Evolutionary conservation across 345 rosid species (phyloP).

Genomic region (Psidium friedrichsthalianum): DNA sequence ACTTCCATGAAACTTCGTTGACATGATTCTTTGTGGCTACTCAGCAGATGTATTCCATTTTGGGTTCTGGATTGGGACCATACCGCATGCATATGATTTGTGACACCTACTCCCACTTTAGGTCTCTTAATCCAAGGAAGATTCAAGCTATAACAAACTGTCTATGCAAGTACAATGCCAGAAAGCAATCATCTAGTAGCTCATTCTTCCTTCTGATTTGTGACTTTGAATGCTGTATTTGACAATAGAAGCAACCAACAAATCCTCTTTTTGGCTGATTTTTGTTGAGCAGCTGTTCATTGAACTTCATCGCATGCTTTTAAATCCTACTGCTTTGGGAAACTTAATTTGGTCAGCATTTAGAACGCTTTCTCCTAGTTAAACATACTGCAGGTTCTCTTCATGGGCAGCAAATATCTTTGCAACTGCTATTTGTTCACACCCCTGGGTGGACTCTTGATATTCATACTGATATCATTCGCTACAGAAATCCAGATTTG

Average conservation of each 20-base stretch:
- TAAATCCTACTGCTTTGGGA: neutral
- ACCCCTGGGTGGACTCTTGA: neutral
- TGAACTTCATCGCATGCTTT: neutral
- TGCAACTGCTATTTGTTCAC: neutral
- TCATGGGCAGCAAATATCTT: neutral
- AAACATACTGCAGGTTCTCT: neutral
- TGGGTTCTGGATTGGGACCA: neutral
- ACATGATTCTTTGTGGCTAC: neutral
- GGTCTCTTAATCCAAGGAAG: neutral
- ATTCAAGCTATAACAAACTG: neutral
- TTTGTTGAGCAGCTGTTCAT: neutral
- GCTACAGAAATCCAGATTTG: constrained; percentile 8
- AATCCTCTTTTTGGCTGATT: neutral
- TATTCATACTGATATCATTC: neutral
- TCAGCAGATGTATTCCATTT: neutral
- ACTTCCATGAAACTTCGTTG: neutral
- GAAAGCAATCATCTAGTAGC: neutral
- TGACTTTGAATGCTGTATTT: neutral
- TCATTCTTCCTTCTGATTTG: neutral
- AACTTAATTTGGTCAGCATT: neutral
- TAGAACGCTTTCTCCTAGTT: neutral
- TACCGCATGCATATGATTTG: neutral
- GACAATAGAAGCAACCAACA: neutral
- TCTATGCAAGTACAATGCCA: neutral
- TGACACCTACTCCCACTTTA: neutral